Percentiles rank a stretch among this genome's conserved stretches.
Evolutionary conservation across 2,329 filamentous ascomycete genomes (phyloP).

Genomic region (Aspergillus melleus): DNA sequence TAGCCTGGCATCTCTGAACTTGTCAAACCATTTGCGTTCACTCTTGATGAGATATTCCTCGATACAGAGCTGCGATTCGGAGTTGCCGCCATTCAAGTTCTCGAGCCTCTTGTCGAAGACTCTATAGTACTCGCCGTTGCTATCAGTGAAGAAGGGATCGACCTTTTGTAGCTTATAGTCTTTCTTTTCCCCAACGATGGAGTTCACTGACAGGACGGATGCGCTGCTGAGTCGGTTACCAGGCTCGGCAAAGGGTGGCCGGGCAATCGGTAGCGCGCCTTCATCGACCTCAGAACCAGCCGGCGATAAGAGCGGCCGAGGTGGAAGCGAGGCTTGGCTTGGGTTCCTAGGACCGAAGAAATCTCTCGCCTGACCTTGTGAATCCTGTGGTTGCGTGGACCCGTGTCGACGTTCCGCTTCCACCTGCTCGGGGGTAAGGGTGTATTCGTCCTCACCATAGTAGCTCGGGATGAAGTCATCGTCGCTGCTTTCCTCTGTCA

Average conservation of each 20-base stretch:
- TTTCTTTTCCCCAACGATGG: constrained; percentile 61
- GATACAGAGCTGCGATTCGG: constrained; percentile 61
- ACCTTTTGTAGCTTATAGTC: constrained; percentile 66
- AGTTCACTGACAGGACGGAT: constrained; percentile 56
- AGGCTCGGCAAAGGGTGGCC: constrained; percentile 27
- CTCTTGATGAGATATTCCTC: constrained; percentile 65
- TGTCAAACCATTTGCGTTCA: constrained; percentile 67
- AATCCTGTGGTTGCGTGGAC: constrained; percentile 19
- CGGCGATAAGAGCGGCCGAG: constrained; percentile 23
- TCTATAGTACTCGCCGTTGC: constrained; percentile 61
- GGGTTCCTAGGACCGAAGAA: constrained; percentile 25
- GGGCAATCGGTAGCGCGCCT: constrained; percentile 28
- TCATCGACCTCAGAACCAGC: constrained; percentile 35
- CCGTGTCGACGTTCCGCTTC: constrained; percentile 32
- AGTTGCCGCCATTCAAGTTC: constrained; percentile 56
- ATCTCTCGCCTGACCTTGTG: constrained; percentile 13
- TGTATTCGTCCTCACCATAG: constrained; percentile 43
- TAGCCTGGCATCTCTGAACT: constrained; percentile 60
- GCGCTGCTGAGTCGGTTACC: constrained; percentile 40
- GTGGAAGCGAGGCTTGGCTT: constrained; percentile 27
- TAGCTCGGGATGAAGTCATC: constrained; percentile 38
- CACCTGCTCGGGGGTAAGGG: constrained; percentile 34
- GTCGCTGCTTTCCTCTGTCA: constrained; percentile 39
- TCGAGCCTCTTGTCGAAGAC: constrained; percentile 60
- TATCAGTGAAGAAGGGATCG: constrained; percentile 67